These are phyloP conservation scores for Sideroxylon spinosum DNA, from an alignment of 179 eudicot genomes.

Conservation along the genomic window DNA sequence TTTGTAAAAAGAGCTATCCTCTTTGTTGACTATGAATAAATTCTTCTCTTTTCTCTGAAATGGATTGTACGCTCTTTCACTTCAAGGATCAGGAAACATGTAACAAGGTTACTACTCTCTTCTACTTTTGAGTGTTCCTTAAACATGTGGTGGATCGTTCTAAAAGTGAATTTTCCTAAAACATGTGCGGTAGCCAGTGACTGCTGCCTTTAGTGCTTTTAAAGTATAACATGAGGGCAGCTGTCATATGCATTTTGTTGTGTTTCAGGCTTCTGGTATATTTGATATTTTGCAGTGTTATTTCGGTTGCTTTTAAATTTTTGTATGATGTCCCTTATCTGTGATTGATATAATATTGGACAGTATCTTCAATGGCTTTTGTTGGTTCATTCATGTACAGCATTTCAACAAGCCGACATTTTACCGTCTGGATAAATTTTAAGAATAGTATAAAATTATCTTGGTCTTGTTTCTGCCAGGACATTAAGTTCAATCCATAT, in stretches of 20 bases:
- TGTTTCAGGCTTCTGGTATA: no score
- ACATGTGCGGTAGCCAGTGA: neutral
- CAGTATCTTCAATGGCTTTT: neutral
- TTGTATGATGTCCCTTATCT: neutral
- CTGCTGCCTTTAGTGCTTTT: neutral
- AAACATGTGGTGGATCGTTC: no score
- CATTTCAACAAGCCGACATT: neutral
- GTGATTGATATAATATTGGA: neutral
- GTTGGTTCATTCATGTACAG: neutral
- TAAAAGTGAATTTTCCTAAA: neutral
- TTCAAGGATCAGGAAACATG: neutral
- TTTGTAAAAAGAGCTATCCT: neutral
- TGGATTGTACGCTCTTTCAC: neutral
- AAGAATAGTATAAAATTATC: neutral
- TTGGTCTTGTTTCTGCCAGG: neutral
- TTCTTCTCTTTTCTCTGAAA: neutral
- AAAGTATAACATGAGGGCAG: neutral
- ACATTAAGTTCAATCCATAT: neutral
- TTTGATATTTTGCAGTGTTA: no score
- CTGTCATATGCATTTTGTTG: neutral
- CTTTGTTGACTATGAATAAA: constrained; percentile 1
- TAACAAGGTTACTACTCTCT: constrained; percentile 1
- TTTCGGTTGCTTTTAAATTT: neutral
- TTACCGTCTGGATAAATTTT: neutral
- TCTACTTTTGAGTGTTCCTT: no score